Percentiles rank a stretch among this genome's conserved stretches.
phyloP scores from a whole-genome alignment of 208 protist species.

The Leishmania guyanensis region DNA sequence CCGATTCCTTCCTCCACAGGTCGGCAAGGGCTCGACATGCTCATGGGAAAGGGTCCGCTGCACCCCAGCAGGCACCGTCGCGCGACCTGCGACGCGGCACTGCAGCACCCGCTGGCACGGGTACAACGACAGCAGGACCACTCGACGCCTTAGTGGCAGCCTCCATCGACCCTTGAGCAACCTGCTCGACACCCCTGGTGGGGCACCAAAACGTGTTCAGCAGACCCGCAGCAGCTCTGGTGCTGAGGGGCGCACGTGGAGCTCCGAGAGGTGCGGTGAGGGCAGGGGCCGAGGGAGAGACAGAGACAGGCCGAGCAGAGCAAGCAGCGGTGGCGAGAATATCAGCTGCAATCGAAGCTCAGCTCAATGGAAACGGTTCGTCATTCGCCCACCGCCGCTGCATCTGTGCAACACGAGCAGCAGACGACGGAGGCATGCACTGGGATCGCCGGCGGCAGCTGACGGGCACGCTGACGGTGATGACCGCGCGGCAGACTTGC shows the following conservation, averaged over 20 bases:
- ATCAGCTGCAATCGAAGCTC: conserved; percentile 1
- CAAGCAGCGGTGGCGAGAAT: not conserved
- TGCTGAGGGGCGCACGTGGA: not conserved
- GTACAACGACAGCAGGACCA: not conserved
- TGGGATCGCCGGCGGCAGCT: not conserved
- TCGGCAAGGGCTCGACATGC: not conserved
- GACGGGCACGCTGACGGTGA: conserved; percentile 1
- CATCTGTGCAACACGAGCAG: not conserved
- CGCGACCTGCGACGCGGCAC: not conserved
- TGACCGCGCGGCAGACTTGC: not conserved
- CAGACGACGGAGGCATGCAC: not conserved
- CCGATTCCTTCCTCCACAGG: not conserved
- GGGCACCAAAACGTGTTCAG: not conserved
- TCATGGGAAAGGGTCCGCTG: not conserved
- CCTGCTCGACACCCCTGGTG: not conserved
- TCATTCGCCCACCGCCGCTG: not conserved
- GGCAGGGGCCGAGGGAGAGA: not conserved
- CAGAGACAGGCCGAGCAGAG: not conserved
- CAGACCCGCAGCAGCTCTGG: not conserved
- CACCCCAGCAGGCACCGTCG: not conserved
- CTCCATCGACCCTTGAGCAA: not conserved
- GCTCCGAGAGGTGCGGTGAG: not conserved
- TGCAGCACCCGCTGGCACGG: not conserved
- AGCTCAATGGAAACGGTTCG: not conserved
- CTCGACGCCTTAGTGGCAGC: not conserved